Percentiles rank a stretch among this genome's conserved stretches.
phyloP scores from a whole-genome alignment of 306 rosid species.

The Heteromeles arbutifolia region DNA sequence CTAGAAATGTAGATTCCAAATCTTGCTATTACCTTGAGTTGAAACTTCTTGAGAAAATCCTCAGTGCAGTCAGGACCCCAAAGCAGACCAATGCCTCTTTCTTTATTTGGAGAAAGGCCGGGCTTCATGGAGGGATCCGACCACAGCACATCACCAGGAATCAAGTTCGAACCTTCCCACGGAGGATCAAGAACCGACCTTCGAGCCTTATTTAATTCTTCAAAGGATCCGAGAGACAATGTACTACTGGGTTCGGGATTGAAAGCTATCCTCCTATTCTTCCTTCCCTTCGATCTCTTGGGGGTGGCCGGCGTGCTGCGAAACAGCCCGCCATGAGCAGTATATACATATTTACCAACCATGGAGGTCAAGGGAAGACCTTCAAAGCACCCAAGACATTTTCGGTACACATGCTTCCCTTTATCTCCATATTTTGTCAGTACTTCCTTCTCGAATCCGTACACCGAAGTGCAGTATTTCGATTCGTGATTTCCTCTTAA shows the following conservation, averaged over 20 bases:
- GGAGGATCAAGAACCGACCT: conserved; percentile 94
- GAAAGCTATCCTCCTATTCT: conserved; percentile 54
- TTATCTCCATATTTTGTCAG: conserved; percentile 63
- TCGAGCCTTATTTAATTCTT: conserved; percentile 64
- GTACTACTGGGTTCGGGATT: conserved; percentile 37
- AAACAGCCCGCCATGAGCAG: conserved; percentile 90
- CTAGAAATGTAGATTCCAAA: background rate
- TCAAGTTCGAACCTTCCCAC: conserved; percentile 83
- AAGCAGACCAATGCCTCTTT: conserved; percentile 79
- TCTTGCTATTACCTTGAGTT: conserved; percentile 45
- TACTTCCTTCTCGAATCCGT: conserved; percentile 84
- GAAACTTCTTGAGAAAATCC: conserved; percentile 61
- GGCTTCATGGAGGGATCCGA: conserved; percentile 74
- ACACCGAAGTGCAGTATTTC: conserved; percentile 82
- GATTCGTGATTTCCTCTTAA: conserved; percentile 90
- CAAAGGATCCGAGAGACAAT: conserved; percentile 62
- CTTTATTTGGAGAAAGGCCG: conserved; percentile 79
- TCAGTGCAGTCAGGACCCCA: conserved; percentile 95
- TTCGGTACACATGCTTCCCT: conserved; percentile 79
- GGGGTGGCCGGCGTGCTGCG: conserved; percentile 51
- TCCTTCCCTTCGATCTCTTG: conserved; percentile 73
- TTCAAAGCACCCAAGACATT: conserved; percentile 90
- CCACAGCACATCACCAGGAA: conserved; percentile 94
- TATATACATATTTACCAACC: conserved; percentile 65
- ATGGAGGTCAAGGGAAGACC: conserved; percentile 84